phyloP scores from a whole-genome alignment of 306 rosid genomes.

The Pyrus pyrifolia region DNA sequence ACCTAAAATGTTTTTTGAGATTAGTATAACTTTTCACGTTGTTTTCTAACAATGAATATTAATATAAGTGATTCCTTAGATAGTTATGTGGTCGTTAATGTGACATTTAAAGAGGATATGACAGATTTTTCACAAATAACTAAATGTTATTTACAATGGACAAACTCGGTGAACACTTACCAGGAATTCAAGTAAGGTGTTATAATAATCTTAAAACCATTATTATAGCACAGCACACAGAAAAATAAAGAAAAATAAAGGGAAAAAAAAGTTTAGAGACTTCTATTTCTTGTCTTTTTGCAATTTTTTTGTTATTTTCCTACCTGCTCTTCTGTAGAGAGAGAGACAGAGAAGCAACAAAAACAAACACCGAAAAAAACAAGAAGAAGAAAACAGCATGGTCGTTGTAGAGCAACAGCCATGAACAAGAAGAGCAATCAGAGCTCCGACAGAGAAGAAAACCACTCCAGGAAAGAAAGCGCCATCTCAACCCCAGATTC shows the following conservation, averaged over 20 bases:
- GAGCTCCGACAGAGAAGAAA: conserved; percentile 31
- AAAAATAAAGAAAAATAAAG: background rate
- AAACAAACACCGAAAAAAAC: background rate
- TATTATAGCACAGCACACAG: no score
- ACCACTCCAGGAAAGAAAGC: conserved; percentile 40
- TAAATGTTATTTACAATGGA: no score
- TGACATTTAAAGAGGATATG: no score
- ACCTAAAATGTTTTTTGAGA: no score
- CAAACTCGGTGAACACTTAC: accelerated
- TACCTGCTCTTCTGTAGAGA: background rate
- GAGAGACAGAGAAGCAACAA: background rate
- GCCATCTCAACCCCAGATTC: conserved; percentile 50
- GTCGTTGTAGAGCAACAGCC: conserved; percentile 25
- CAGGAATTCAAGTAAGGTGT: no score
- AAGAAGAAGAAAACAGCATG: background rate
- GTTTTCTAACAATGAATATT: accelerated
- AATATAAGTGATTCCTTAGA: no score
- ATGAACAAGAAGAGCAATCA: conserved; percentile 49
- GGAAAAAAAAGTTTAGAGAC: background rate
- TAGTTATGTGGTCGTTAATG: no score
- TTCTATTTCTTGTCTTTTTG: background rate
- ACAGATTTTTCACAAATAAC: accelerated
- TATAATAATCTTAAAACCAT: no score
- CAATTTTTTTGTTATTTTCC: background rate
- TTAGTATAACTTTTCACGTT: no score